Evolutionary conservation across 495 filamentous ascomycete genomes (phyloP), one percentile per base, ranked within the genome.

Genomic region (Tuber brumale): DNA sequence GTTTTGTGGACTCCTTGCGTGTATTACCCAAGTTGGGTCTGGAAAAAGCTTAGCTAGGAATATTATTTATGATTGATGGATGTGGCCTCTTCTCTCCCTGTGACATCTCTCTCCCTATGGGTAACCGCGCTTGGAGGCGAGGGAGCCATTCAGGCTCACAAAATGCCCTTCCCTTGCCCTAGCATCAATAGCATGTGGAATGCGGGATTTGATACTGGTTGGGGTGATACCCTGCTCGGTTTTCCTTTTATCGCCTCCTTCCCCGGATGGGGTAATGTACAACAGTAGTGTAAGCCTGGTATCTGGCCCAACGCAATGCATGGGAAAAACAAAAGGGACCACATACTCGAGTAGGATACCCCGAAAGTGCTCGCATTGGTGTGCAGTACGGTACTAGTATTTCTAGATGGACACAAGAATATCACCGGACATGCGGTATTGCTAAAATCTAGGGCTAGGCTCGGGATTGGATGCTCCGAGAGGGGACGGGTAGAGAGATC

Each of bases 181-280:
- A 66, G 18, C 14, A 35, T 35, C 57, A 7, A 35, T 66, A 12
- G 57, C 27, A 35, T 66, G 57, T 35, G 57, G 57, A 14, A 35
- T 66, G 57, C 57, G 57, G 57, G 57, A 66, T 66, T 66, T 66
- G 57, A 66, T 66, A 66, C 27, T 35, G 57, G 57, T 14, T 66
- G 57, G 57, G 31, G 27, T 66, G 57, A 66, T 35, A 66, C 57
- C 57, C 57, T 66, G 27, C 27, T 31, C 14, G 31, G 27, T 35
- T 35, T 27, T 7, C 57, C 57, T 35, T 66, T 35, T 31, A 16
- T 66, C 57, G 57, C 27, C 57, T 9, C n/a, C 51, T 61, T 66
- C 57, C 57, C 57, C 57, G 57, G 57, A 35, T 19, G 27, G 57
- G 57, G 57, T 6, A 66, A 2, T 35, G 31, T 27, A 19, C 57